Percentiles rank a stretch among this genome's conserved stretches.
Evolutionary conservation across 2,329 filamentous ascomycete species (phyloP).

Genomic region (Aureobasidium sp.): DNA sequence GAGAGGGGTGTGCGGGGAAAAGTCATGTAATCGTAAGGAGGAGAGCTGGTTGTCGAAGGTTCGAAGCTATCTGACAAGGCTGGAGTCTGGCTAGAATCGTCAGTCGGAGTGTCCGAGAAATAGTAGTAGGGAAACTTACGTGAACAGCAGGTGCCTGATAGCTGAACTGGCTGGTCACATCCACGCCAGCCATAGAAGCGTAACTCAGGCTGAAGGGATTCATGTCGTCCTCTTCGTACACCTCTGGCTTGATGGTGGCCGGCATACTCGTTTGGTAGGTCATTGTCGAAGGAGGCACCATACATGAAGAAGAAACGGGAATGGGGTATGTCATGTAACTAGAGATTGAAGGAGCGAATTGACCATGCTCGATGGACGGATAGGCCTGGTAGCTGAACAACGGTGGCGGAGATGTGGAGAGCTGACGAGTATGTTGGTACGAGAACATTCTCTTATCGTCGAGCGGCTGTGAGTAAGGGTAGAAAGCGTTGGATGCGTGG

Average conservation of each 20-base stretch:
- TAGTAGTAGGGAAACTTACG: slow-evolving; percentile 54
- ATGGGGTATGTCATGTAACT: slow-evolving; percentile 34
- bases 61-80: slow-evolving; percentile 69
- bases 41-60: slow-evolving; percentile 47
- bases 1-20: slow-evolving; percentile 63
- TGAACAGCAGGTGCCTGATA: slow-evolving; percentile 66
- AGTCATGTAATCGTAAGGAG: slow-evolving; percentile 31
- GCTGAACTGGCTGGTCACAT: slow-evolving; percentile 42
- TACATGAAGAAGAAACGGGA: neutral
- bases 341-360: slow-evolving; percentile 38
- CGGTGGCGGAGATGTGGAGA: slow-evolving; percentile 65
- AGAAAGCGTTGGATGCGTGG: neutral
- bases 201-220: slow-evolving; percentile 64
- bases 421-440: slow-evolving; percentile 59
- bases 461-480: slow-evolving; percentile 4
- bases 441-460: slow-evolving; percentile 62
- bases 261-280: slow-evolving; percentile 39
- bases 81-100: slow-evolving; percentile 54
- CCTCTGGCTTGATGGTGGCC: slow-evolving; percentile 56
- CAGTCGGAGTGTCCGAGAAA: neutral
- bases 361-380: slow-evolving; percentile 14
- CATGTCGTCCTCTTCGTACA: slow-evolving; percentile 54
- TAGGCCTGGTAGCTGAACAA: slow-evolving; percentile 50
- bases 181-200: slow-evolving; percentile 57
- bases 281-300: slow-evolving; percentile 5